A percentile compares a stretch with the other conserved stretches of the same genome.
phyloP scores from a whole-genome alignment of 768 basidiomycete genomes.

The Imleria badia region DNA sequence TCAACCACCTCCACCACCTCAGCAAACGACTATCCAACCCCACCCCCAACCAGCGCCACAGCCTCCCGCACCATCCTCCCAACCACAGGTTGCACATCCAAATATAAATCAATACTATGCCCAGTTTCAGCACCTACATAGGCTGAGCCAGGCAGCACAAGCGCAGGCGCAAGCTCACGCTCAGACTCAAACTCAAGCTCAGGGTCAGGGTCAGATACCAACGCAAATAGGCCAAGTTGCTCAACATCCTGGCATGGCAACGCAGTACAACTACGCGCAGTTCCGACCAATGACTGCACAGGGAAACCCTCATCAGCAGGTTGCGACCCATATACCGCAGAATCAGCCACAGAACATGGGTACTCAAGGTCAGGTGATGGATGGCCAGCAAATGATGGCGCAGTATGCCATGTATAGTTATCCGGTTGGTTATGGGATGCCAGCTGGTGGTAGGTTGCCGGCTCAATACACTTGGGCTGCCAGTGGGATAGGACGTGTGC shows the following conservation, averaged over 20 bases:
- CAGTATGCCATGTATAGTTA: constrained; percentile 31
- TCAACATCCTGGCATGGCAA: constrained; percentile 26
- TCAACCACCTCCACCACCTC: constrained; percentile 18
- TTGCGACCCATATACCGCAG: constrained; percentile 24
- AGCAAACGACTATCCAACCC: constrained; percentile 22
- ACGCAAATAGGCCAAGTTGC: constrained; percentile 24
- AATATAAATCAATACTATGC: constrained; percentile 16
- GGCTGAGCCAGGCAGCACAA: constrained; percentile 23
- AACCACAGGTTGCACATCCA: constrained; percentile 20
- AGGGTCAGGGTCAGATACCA: constrained; percentile 27
- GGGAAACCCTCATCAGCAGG: constrained; percentile 28
- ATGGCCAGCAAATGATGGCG: constrained; percentile 29
- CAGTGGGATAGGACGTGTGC: constrained; percentile 17
- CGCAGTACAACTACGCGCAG: constrained; percentile 37
- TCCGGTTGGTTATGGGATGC: constrained; percentile 22
- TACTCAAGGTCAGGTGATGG: constrained; percentile 23
- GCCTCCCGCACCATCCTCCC: constrained; percentile 13
- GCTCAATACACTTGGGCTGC: constrained; percentile 28
- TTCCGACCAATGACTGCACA: constrained; percentile 32
- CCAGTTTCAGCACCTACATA: constrained; percentile 20
- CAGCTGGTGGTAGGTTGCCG: constrained; percentile 15
- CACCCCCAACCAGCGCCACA: constrained; percentile 28
- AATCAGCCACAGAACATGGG: constrained; percentile 30
- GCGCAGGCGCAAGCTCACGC: constrained; percentile 20
- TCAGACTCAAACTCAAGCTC: constrained; percentile 21